A percentile compares a stretch with the other conserved stretches of the same genome.
phyloP scores from a whole-genome alignment of 352 stramenopile species.

The Blastocystis sp. region DNA sequence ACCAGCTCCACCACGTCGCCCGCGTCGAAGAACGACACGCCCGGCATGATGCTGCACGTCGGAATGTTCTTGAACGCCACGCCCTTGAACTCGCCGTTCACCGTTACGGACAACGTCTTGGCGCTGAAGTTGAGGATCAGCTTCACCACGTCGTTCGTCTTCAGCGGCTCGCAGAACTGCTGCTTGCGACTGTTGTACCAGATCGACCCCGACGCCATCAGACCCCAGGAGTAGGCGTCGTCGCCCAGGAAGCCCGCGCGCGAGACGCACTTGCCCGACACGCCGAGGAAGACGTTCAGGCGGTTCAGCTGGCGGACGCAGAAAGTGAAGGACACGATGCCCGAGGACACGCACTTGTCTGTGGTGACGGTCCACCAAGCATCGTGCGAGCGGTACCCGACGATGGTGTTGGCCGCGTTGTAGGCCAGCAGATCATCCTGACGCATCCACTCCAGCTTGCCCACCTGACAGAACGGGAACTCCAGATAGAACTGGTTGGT shows the following conservation, averaged over 20 bases:
- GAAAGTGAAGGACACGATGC: constrained; percentile 51
- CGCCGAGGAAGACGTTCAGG: constrained; percentile 45
- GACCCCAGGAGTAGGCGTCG: constrained; percentile 40
- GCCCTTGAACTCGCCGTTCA: constrained; percentile 62
- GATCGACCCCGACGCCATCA: constrained; percentile 39
- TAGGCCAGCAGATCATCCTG: constrained; percentile 10
- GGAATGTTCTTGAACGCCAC: constrained; percentile 66
- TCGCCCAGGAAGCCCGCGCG: constrained; percentile 9
- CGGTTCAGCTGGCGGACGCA: constrained; percentile 44
- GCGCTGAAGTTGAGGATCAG: constrained; percentile 40
- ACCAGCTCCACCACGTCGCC: constrained; percentile 66
- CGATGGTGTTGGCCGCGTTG: constrained; percentile 32
- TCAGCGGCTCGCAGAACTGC: constrained; percentile 23
- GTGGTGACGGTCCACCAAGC: constrained; percentile 60
- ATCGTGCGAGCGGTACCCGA: constrained; percentile 27
- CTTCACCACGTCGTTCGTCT: constrained; percentile 64
- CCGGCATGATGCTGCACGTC: constrained; percentile 1
- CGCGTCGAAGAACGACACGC: constrained; percentile 65
- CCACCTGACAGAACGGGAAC: constrained; percentile 58
- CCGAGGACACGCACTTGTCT: constrained; percentile 29
- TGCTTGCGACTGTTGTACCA: constrained; percentile 57
- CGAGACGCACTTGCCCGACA: background rate
- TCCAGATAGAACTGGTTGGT: constrained; percentile 60
- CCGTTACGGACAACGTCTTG: constrained; percentile 44
- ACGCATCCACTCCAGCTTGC: constrained; percentile 24